Conservation (phyloP, 495 filamentous ascomycete species). For the Annulohypoxylon stygium region DNA sequence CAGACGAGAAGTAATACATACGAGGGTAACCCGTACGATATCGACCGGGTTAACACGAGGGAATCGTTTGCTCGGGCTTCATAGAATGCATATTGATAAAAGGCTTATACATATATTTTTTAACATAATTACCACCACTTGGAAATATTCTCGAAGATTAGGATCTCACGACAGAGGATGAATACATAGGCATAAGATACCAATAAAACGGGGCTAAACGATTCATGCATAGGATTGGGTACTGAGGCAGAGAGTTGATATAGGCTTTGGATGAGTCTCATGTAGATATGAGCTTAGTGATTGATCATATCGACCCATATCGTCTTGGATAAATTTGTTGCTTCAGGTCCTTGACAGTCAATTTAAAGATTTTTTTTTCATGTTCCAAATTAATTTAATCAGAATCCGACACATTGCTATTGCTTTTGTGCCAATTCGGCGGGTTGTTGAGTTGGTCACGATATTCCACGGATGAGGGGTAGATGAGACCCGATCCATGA, state of each 20-base stretch:
- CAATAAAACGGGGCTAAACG: background rate
- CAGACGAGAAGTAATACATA: background rate
- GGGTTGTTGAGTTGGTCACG: background rate
- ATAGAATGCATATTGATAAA: background rate
- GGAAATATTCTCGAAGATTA: background rate
- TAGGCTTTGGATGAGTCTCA: background rate
- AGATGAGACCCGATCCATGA: background rate
- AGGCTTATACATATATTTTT: background rate
- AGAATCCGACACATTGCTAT: background rate
- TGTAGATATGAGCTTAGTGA: background rate
- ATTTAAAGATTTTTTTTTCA: background rate
- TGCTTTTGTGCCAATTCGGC: background rate
- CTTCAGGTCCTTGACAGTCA: background rate
- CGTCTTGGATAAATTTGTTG: background rate
- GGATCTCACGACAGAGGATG: conserved; percentile 10
- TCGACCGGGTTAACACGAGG: conserved; percentile 10
- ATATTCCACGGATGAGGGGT: background rate
- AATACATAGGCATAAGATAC: conserved; percentile 1
- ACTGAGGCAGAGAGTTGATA: background rate
- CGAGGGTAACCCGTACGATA: conserved; percentile 13
- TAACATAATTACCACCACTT: background rate
- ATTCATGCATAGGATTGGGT: background rate
- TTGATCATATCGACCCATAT: background rate
- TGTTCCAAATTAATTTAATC: background rate
- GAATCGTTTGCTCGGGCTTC: background rate